phyloP scores from a whole-genome alignment of 805 yeast genomes.

The Saccharomycopsis javanensis region DNA sequence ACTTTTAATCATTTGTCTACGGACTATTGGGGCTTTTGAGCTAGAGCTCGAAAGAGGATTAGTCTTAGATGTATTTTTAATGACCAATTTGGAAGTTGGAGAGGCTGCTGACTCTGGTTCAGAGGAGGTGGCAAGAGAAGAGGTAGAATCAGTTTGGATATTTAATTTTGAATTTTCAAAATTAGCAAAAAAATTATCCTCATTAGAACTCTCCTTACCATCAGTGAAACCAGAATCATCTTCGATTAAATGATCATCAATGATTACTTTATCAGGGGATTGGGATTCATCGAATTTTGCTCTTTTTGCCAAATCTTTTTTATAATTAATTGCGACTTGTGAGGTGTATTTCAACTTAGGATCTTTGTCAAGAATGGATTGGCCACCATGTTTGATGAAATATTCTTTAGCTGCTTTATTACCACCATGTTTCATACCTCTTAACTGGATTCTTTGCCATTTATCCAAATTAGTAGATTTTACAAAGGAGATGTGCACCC shows the following conservation, averaged over 20 bases:
- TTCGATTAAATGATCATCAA: constrained; percentile 38
- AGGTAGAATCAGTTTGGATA: constrained; percentile 36
- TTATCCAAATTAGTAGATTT: constrained; percentile 86
- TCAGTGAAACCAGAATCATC: constrained; percentile 26
- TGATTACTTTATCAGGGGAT: constrained; percentile 65
- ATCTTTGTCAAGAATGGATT: constrained; percentile 51
- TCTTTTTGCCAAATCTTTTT: constrained; percentile 65
- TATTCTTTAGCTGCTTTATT: constrained; percentile 79
- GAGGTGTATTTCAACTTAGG: constrained; percentile 74
- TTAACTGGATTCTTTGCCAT: constrained; percentile 85
- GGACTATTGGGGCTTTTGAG: constrained; percentile 9
- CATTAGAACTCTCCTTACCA: constrained; percentile 23
- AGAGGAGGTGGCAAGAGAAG: constrained; percentile 2
- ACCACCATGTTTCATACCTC: constrained; percentile 92
- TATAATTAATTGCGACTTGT: constrained; percentile 68
- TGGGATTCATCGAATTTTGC: constrained; percentile 55
- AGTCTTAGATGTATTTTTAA: background rate
- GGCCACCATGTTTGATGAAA: constrained; percentile 78
- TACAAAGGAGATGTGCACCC: constrained; percentile 93
- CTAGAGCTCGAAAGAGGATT: background rate
- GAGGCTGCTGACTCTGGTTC: too few species aligned
- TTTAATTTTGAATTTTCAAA: constrained; percentile 86
- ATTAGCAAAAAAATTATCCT: constrained; percentile 83
- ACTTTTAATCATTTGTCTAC: constrained; percentile 18
- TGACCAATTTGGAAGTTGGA: constrained; percentile 6